A percentile compares a stretch with the other conserved stretches of the same genome.
These are phyloP conservation scores for Candida palmyrensis DNA, from an alignment of 805 yeast genomes.

Conservation along the genomic window DNA sequence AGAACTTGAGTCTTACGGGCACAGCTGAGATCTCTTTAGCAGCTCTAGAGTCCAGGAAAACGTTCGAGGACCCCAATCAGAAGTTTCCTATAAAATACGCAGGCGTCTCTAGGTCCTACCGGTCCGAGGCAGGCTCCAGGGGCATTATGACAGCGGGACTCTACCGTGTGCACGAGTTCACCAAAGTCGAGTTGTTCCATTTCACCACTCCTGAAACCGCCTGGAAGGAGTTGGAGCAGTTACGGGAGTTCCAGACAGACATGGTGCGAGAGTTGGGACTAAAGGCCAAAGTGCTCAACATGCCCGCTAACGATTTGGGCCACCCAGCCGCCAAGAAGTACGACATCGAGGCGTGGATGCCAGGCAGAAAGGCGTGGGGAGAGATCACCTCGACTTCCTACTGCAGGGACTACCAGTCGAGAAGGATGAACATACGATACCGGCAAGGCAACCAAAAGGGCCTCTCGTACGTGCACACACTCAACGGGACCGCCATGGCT, in stretches of 20 bases:
- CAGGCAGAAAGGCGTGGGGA: constrained; percentile 91
- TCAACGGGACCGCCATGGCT: constrained; percentile 95
- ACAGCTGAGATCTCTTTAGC: constrained; percentile 96
- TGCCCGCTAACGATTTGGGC: constrained; percentile 90
- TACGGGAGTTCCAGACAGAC: constrained; percentile 60
- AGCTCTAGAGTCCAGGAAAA: constrained; percentile 30
- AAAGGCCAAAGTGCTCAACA: constrained; percentile 72
- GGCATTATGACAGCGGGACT: constrained; percentile 90
- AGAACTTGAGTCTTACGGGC: constrained; percentile 70
- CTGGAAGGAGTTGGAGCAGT: constrained; percentile 47
- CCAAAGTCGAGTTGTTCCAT: constrained; percentile 87
- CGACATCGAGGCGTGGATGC: constrained; percentile 98
- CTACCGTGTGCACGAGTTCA: constrained; percentile 93
- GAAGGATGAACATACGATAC: constrained; percentile 71
- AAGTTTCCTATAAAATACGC: constrained; percentile 57
- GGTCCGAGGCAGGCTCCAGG: constrained; percentile 97
- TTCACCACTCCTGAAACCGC: constrained; percentile 54
- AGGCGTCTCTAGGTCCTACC: constrained; percentile 80
- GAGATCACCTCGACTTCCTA: constrained; percentile 89
- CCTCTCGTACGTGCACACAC: constrained; percentile 64
- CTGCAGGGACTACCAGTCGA: constrained; percentile 85
- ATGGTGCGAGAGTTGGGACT: constrained; percentile 67
- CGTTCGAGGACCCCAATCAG: constrained; percentile 31
- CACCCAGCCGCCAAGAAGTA: constrained; percentile 89
- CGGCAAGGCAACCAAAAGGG: constrained; percentile 26